phyloP scores from a whole-genome alignment of 768 basidiomycete genomes.

The Kondoa subrosea region DNA sequence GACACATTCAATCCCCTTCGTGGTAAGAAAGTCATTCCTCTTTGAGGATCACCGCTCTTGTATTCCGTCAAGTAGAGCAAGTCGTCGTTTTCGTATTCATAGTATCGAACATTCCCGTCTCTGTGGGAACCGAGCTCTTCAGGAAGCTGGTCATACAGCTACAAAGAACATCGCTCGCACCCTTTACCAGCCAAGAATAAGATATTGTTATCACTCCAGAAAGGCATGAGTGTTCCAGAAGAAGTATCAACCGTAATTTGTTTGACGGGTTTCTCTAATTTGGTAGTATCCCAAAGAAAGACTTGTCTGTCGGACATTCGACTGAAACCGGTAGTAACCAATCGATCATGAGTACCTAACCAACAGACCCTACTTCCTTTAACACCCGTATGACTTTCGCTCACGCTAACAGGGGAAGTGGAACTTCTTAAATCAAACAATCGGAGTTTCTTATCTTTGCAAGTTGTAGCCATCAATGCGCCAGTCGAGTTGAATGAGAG shows the following conservation, averaged over 20 bases:
- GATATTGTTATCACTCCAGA: slow-evolving; percentile 82
- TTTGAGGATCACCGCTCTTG: slow-evolving; percentile 79
- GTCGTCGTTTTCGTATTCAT: slow-evolving; percentile 77
- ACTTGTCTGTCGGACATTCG: slow-evolving; percentile 91
- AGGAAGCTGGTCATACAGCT: not conserved
- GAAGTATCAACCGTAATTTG: slow-evolving; percentile 68
- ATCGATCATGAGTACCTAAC: slow-evolving; percentile 74
- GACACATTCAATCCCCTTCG: slow-evolving; percentile 70
- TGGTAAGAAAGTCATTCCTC: slow-evolving; percentile 93
- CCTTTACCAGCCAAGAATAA: slow-evolving; percentile 61
- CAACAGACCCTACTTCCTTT: slow-evolving; percentile 77
- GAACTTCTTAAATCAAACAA: slow-evolving; percentile 79
- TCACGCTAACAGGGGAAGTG: slow-evolving; percentile 57
- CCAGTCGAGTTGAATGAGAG: slow-evolving; percentile 68
- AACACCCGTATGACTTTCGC: slow-evolving; percentile 81
- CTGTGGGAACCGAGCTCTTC: slow-evolving; percentile 34
- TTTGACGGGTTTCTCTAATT: slow-evolving; percentile 53
- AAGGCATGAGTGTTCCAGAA: slow-evolving; percentile 89
- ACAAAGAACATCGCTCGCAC: slow-evolving; percentile 33
- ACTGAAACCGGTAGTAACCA: slow-evolving; percentile 92
- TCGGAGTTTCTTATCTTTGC: slow-evolving; percentile 76
- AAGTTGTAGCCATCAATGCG: slow-evolving; percentile 68
- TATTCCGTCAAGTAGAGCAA: slow-evolving; percentile 56
- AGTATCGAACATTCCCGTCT: slow-evolving; percentile 93
- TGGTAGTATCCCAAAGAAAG: slow-evolving; percentile 70